Conservation (phyloP, 495 filamentous ascomycete genomes). For the Staphylotrichum longicolle region DNA sequence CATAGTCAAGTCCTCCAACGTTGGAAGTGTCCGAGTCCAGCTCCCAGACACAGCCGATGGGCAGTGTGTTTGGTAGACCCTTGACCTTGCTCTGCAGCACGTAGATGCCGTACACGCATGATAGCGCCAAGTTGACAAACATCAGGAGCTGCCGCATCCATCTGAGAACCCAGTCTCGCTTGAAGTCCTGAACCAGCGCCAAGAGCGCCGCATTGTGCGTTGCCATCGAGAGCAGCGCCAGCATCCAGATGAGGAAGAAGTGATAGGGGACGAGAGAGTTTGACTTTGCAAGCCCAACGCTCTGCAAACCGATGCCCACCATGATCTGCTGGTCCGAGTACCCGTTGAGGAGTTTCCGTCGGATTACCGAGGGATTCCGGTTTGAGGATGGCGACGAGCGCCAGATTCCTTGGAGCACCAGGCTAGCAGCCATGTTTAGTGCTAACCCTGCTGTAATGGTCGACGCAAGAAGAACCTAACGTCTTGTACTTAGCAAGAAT, state of each 20-base stretch:
- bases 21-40: slow-evolving; percentile 15
- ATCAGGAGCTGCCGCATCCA: slow-evolving; percentile 60
- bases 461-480: slow-evolving; percentile 57
- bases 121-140: slow-evolving; percentile 56
- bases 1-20: slow-evolving; percentile 44
- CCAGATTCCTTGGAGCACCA: slow-evolving; percentile 47
- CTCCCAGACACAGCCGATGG: slow-evolving; percentile 54
- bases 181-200: slow-evolving; percentile 57
- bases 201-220: slow-evolving; percentile 57
- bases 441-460: slow-evolving; percentile 52
- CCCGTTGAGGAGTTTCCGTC: slow-evolving; percentile 55
- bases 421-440: slow-evolving; percentile 45
- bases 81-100: slow-evolving; percentile 47
- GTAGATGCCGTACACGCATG: slow-evolving; percentile 48
- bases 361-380: slow-evolving; percentile 41
- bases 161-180: slow-evolving; percentile 58
- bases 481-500: background rate
- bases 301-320: slow-evolving; percentile 58
- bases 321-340: slow-evolving; percentile 62
- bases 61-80: slow-evolving; percentile 48
- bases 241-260: slow-evolving; percentile 63
- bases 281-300: slow-evolving; percentile 51
- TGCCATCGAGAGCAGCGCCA: slow-evolving; percentile 56
- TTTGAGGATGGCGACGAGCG: slow-evolving; percentile 26
- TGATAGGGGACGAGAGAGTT: slow-evolving; percentile 55